Base-by-base conservation (phyloP, 108 stramenopile species). In the Nannochloropsis salina region DNA sequence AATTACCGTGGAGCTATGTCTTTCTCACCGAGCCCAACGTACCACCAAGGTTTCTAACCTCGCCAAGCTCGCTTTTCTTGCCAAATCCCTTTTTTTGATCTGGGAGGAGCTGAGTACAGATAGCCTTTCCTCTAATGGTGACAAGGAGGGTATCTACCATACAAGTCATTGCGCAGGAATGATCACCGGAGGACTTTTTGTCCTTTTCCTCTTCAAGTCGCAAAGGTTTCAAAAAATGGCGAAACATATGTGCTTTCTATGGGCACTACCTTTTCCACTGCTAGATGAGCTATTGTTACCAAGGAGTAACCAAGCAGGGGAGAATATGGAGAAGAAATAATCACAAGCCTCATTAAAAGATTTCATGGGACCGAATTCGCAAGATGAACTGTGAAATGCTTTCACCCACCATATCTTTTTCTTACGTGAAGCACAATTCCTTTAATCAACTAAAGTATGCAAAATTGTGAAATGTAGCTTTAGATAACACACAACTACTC, bases 101-200 rank as follows among this genome's bases (percentile, higher is more conserved):
- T 74, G 61, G 61, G 61, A 74, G 8, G 61, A 74, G 61, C 61
- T 74, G 20, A 4, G 61, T 74, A n/a, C 61, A 74, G 61, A 74
- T n/a, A n/a, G 2, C 6, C n/a, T n/a, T n/a, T 15, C n/a, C 20
- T 74, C n/a, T 15, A 74, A 74, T 15, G 61, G n/a, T n/a, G n/a
- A 74, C 20, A 6, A 15, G 15, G 61, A 74, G 3, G 61, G 61
- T n/a, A 74, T n/a, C 61, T 8, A 74, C 6, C 61, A 74, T 74
- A n/a, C 61, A n/a, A n/a, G 61, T 74, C 61, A 74, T 74, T 74
- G 15, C 20, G 61, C 61, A 74, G 61, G 61, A 15, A 74, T 74
- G 8, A 15, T 74, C 0, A 74, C 61, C 20, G 61, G 61, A 4
- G 15, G 61, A 4, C 6, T 74, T n/a, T 74, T 74, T 74, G 8